These are phyloP conservation scores for Coemansia furcata DNA, from an alignment of 192 early-diverging fungal species.

Conservation along the genomic window DNA sequence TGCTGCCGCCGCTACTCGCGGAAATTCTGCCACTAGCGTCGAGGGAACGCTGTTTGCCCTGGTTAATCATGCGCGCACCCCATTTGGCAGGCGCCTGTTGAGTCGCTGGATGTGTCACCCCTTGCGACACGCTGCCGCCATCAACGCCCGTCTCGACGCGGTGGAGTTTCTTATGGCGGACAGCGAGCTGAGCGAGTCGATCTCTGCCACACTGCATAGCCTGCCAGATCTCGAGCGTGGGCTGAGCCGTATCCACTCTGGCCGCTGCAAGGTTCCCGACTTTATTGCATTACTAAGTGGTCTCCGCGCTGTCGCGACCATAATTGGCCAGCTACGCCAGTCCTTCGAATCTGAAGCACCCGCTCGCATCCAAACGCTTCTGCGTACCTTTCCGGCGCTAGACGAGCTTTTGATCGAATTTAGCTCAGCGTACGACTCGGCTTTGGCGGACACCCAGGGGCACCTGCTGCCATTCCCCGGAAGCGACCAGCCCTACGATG, in stretches of 20 bases:
- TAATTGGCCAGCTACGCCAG: constrained; percentile 12
- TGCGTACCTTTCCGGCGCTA: constrained; percentile 60
- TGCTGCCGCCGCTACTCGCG: neutral
- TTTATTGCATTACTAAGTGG: constrained; percentile 68
- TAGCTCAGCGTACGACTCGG: constrained; percentile 70
- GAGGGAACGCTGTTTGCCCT: constrained; percentile 83
- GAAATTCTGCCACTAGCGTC: constrained; percentile 18
- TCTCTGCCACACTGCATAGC: constrained; percentile 45
- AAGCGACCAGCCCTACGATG: constrained; percentile 78
- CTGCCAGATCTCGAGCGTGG: constrained; percentile 89
- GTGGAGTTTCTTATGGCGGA: constrained; percentile 75
- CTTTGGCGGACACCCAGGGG: constrained; percentile 56
- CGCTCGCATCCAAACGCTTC: constrained; percentile 19
- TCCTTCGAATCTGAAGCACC: constrained; percentile 7
- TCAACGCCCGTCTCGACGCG: constrained; percentile 84
- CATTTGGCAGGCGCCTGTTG: constrained; percentile 85
- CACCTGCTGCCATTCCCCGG: constrained; percentile 68
- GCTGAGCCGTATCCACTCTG: constrained; percentile 86
- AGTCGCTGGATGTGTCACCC: constrained; percentile 90
- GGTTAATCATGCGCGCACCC: constrained; percentile 79
- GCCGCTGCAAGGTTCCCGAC: constrained; percentile 80
- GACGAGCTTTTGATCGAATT: constrained; percentile 68
- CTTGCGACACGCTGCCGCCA: constrained; percentile 61
- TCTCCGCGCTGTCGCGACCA: constrained; percentile 49
- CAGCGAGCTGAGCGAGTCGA: constrained; percentile 51